Evolutionary conservation across 371 early-diverging fungal species (phyloP).

Genomic region (Apophysomyces variabilis): DNA sequence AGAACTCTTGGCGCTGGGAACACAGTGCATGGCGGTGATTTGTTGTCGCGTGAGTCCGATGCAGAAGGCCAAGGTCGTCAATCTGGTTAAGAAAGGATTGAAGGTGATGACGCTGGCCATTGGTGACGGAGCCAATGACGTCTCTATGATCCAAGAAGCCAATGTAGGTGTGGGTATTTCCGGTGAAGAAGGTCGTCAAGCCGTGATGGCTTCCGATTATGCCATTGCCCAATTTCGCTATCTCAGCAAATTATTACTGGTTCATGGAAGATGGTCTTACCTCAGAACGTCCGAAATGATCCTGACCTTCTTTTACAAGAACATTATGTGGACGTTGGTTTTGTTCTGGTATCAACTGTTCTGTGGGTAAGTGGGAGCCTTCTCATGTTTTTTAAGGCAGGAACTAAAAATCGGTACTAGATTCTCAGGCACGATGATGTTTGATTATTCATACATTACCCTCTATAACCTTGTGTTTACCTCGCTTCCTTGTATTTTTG

Average conservation of each 20-base stretch:
- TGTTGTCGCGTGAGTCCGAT: constrained; percentile 91
- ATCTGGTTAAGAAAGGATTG: constrained; percentile 55
- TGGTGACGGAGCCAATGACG: constrained; percentile 96
- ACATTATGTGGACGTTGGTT: constrained; percentile 77
- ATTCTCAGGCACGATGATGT: constrained; percentile 64
- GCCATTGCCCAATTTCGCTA: constrained; percentile 85
- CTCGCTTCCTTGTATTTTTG: constrained; percentile 70
- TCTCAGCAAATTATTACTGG: constrained; percentile 74
- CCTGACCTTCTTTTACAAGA: constrained; percentile 81
- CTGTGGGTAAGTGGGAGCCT: constrained; percentile 60
- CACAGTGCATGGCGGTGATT: constrained; percentile 75
- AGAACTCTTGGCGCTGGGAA: constrained; percentile 70
- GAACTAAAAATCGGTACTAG: constrained; percentile 19
- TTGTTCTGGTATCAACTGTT: constrained; percentile 85
- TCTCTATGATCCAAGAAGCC: constrained; percentile 92
- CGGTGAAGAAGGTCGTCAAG: constrained; percentile 94
- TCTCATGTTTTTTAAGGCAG: constrained; percentile 41
- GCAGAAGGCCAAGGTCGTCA: constrained; percentile 89
- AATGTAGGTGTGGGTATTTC: constrained; percentile 92
- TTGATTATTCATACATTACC: constrained; percentile 84
- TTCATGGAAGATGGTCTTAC: constrained; percentile 88
- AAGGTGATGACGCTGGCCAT: constrained; percentile 82
- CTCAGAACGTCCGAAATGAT: constrained; percentile 80
- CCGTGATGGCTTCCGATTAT: constrained; percentile 90
- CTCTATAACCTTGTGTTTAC: constrained; percentile 83